These are phyloP conservation scores for Leccinum laetum DNA, from an alignment of 1,284 basidiomycete genomes.

Conservation along the genomic window DNA sequence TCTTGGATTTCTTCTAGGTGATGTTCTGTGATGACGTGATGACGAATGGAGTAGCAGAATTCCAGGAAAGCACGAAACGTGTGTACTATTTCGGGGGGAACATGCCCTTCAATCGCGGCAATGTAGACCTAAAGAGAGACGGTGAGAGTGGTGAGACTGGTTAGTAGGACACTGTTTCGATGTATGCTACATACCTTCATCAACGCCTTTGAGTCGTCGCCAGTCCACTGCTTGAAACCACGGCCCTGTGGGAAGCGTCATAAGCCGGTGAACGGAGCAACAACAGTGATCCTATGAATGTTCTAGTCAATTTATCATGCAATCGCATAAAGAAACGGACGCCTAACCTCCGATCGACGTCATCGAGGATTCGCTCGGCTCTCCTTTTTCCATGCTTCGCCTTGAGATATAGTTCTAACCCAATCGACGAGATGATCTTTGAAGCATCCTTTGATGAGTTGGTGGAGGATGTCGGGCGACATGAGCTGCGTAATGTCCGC, in stretches of 20 bases:
- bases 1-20: neutral
- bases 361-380: neutral
- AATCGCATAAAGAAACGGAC: neutral
- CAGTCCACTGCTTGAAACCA: constrained; percentile 5
- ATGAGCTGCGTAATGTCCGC: neutral
- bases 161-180: too few relatives aligned
- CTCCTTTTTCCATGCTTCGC: neutral
- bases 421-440: constrained; percentile 6
- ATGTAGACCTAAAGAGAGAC: constrained; percentile 1
- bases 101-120: constrained; percentile 1
- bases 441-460: constrained; percentile 6
- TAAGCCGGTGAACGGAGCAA: constrained; percentile 3
- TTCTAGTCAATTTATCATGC: neutral
- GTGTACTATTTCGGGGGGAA: neutral
- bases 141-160: neutral
- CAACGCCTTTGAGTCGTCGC: constrained; percentile 2
- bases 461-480: constrained; percentile 2
- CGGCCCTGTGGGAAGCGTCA: neutral
- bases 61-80: neutral
- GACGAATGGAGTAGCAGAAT: neutral
- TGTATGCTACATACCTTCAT: neutral
- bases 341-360: neutral
- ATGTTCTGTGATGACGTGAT: neutral
- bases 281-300: neutral
- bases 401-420: neutral